Base-by-base conservation (phyloP, 2,329 filamentous ascomycete species). In the Tympanopsis confertula region DNA sequence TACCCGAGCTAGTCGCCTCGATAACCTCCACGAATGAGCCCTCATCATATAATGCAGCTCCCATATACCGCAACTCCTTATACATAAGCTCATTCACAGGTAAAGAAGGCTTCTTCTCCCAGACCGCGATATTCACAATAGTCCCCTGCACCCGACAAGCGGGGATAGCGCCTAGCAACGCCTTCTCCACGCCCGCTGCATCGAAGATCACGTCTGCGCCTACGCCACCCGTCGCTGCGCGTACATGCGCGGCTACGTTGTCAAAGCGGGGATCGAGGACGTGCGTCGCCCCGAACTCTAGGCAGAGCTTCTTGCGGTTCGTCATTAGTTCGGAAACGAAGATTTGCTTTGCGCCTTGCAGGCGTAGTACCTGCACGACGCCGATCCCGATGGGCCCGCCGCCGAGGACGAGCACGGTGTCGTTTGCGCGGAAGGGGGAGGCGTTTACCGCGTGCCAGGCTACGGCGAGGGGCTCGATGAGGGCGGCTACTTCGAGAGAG, bases 41-140 rank as follows among this genome's bases (percentile, higher is more conserved):
- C 28, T 30, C 19, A 15, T 33, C 13, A 33, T 18, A 18, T 5
- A 24, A 35, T 45, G 39, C 41, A 47, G 47, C 39, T 32, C 66
- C 66, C 5, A 63, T 57, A 46, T 71, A 72, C 24, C 56, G 63
- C 20, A 69, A 65, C 49, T 77, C 71, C 5, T 61, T 60, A 38
- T 68, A 66, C 4, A 74, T 62, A 20, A 76, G 45, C 45, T 66
- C 62, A 44, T 74, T 75, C 1, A 69, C 65, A 20, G 69, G 57
- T 37, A 78, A 66, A 0, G 62, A 59, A 3, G 74, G 61, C 5
- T 58, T 57, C 38, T 65, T 71, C 47, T 77, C 73, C 72, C 73
- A 80, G 3, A 81, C 71, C 0, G 76, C 73, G n/a, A 81, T 65
- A 42, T 81, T 81, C 2, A 81, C 65, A 0, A 82, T 62, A 0